These are phyloP conservation scores for Lipomyces japonicus DNA, from an alignment of 805 yeast genomes.

Conservation along the genomic window DNA sequence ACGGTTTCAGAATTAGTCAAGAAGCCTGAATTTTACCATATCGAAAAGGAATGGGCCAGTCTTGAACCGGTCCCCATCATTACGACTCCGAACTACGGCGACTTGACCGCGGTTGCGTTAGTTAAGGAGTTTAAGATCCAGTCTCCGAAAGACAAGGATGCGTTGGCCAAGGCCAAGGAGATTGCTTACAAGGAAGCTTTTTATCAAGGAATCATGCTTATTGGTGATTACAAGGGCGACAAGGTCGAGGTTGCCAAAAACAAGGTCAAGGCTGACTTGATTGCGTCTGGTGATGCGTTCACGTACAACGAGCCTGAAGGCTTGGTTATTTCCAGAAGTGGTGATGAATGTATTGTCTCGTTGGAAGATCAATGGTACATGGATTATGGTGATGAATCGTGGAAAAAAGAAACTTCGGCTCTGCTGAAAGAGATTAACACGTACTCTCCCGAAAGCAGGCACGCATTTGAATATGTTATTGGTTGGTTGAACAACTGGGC, in stretches of 20 bases:
- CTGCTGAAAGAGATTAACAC: slow-evolving; percentile 74
- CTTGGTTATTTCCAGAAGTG: slow-evolving; percentile 85
- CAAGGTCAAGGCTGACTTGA: slow-evolving; percentile 75
- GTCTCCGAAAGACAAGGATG: slow-evolving; percentile 87
- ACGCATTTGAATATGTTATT: slow-evolving; percentile 89
- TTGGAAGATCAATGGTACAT: slow-evolving; percentile 98
- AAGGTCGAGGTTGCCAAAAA: slow-evolving; percentile 89
- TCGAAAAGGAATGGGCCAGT: slow-evolving; percentile 81
- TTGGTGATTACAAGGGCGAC: slow-evolving; percentile 82
- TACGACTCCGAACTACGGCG: slow-evolving; percentile 81
- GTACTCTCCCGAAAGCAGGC: slow-evolving; percentile 74
- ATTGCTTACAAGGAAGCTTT: slow-evolving; percentile 93
- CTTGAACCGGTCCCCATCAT: slow-evolving; percentile 71
- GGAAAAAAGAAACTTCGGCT: slow-evolving; percentile 80
- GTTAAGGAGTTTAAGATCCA: slow-evolving; percentile 85
- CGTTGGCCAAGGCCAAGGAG: slow-evolving; percentile 89
- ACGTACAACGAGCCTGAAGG: slow-evolving; percentile 94
- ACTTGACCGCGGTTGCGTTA: slow-evolving; percentile 75
- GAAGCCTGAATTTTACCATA: slow-evolving; percentile 86
- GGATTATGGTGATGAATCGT: slow-evolving; percentile 90
- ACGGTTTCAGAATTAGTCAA: slow-evolving; percentile 77
- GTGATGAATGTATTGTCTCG: slow-evolving; percentile 94
- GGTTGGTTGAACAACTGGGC: slow-evolving; percentile 99
- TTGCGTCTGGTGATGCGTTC: slow-evolving; percentile 75
- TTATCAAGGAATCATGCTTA: slow-evolving; percentile 78